Conservation (phyloP, 2,329 filamentous ascomycete species). For the Phialophora verrucosa region DNA sequence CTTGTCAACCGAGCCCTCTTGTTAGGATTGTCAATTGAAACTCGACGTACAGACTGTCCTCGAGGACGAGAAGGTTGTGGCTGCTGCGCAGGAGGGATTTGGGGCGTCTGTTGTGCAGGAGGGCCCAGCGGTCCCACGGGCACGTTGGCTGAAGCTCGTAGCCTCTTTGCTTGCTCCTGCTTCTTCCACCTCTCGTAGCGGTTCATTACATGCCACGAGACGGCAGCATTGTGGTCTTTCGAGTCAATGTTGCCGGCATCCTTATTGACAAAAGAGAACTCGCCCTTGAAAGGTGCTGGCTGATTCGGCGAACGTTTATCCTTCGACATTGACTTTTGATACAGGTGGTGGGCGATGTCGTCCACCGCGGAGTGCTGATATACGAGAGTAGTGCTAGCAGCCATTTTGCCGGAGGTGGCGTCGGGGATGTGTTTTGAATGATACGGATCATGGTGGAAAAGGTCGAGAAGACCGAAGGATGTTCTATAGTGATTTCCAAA, state of each 20-base stretch:
- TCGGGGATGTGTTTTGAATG: conserved; percentile 25
- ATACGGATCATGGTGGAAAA: conserved; percentile 20
- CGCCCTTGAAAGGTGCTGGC: conserved; percentile 36
- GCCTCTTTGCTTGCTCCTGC: conserved; percentile 37
- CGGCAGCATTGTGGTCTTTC: conserved; percentile 39
- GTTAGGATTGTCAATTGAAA: conserved; percentile 21
- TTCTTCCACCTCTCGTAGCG: conserved; percentile 40
- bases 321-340: conserved; percentile 31
- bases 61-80: conserved; percentile 17
- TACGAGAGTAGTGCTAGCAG: conserved; percentile 25
- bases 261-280: conserved; percentile 40
- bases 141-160: conserved; percentile 35
- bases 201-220: conserved; percentile 40
- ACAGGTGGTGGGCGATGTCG: conserved; percentile 6
- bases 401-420: conserved; percentile 19
- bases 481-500: conserved; percentile 34
- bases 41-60: conserved; percentile 30
- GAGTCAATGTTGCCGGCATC: conserved; percentile 40
- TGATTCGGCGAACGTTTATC: conserved; percentile 31
- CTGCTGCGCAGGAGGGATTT: conserved; percentile 7
- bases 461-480: conserved; percentile 27
- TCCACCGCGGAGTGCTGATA: conserved; percentile 21
- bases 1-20: conserved; percentile 23
- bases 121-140: conserved; percentile 31
- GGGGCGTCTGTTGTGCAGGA: conserved; percentile 21